phyloP scores from a whole-genome alignment of 2,329 filamentous ascomycete species.

The Colletotrichum noveboracense region DNA sequence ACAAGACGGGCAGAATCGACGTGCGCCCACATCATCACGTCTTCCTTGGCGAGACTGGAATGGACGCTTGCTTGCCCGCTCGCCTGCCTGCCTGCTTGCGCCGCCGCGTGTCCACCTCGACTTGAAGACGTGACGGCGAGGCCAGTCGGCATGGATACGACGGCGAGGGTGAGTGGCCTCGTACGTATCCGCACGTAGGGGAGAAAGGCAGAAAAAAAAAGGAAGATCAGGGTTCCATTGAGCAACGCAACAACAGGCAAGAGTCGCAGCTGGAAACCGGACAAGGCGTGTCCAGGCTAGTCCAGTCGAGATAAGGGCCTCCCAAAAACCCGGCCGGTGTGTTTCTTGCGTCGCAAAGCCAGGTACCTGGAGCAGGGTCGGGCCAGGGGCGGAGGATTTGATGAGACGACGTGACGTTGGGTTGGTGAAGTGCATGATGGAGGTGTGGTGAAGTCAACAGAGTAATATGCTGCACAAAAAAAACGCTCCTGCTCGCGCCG shows the following conservation, averaged over 20 bases:
- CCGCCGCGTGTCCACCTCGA: not conserved
- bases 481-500: not conserved
- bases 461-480: not conserved
- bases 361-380: conserved; percentile 13
- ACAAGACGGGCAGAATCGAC: not conserved
- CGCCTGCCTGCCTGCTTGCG: not conserved
- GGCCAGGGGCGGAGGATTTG: not conserved
- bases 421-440: not conserved
- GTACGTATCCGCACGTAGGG: not conserved
- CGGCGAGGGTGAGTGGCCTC: not conserved
- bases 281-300: not conserved
- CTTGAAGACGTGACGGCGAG: not conserved
- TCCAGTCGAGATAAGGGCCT: not conserved
- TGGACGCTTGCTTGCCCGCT: not conserved
- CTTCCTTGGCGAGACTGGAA: not conserved
- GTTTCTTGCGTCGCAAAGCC: not conserved
- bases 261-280: not conserved
- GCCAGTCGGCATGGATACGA: not conserved
- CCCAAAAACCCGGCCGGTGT: conserved; percentile 13
- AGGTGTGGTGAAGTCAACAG: not conserved
- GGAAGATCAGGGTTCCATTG: not conserved
- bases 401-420: not conserved
- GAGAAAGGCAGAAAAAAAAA: not conserved
- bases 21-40: not conserved
- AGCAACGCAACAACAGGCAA: not conserved